Percentiles rank a stretch among this genome's conserved stretches.
Conservation (phyloP, 352 stramenopile species). For the Globisporangium acanthophoron region DNA sequence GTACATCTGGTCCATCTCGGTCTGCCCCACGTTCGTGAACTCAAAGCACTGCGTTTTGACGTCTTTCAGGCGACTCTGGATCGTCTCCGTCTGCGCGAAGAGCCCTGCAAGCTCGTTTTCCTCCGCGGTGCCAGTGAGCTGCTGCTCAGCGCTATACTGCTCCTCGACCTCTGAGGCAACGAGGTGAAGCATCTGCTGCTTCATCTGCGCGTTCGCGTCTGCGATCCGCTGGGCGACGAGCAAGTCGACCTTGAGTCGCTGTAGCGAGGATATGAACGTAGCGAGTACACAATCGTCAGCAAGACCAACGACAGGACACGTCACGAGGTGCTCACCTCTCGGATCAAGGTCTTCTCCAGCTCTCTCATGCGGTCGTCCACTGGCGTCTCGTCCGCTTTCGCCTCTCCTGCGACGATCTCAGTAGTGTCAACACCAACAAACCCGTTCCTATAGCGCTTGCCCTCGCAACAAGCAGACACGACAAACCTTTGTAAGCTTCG, state of each 20-base stretch:
- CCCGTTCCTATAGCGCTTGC: neutral
- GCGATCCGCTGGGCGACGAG: conserved; percentile 66
- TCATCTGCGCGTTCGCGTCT: conserved; percentile 49
- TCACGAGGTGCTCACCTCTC: conserved; percentile 31
- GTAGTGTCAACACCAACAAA: neutral
- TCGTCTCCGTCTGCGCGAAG: conserved; percentile 39
- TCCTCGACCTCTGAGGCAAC: conserved; percentile 24
- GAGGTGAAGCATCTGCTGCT: conserved; percentile 65
- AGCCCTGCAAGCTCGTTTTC: conserved; percentile 45
- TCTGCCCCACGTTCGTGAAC: conserved; percentile 46
- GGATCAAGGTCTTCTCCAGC: conserved; percentile 50
- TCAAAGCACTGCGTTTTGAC: conserved; percentile 68
- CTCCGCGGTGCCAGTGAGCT: neutral
- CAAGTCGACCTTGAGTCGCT: conserved; percentile 75
- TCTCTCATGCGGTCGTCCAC: conserved; percentile 26
- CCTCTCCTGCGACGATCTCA: neutral
- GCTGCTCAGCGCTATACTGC: conserved; percentile 11
- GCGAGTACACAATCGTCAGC: neutral
- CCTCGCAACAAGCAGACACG: neutral
- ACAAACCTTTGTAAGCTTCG: neutral
- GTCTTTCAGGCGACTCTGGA: conserved; percentile 46
- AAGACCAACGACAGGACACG: neutral
- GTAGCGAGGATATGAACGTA: neutral
- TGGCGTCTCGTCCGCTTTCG: neutral
- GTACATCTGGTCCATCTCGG: conserved; percentile 66